Conservation (phyloP, 345 rosid genomes). For the Rhizophora apiculata region DNA sequence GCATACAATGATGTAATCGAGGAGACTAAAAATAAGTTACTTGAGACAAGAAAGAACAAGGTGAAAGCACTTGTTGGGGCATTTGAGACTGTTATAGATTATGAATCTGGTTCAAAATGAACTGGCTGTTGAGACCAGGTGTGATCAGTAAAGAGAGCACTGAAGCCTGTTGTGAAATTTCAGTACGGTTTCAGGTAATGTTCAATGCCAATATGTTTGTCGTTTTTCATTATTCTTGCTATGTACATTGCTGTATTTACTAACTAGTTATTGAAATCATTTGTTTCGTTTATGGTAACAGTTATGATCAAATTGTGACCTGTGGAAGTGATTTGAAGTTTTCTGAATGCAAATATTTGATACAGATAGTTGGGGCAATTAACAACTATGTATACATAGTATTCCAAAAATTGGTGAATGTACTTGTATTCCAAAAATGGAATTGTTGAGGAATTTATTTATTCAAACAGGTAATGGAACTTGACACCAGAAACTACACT, state of each 20-base stretch:
- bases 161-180: too few relatives aligned
- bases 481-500: too few relatives aligned
- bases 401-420: too few relatives aligned
- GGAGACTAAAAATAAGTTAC: constrained; percentile 63
- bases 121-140: background rate
- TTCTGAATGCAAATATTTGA: background rate
- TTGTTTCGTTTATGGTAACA: background rate
- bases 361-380: too few relatives aligned
- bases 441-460: too few relatives aligned
- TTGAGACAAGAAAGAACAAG: constrained; percentile 73
- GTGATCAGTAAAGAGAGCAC: background rate
- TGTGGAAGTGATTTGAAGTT: background rate
- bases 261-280: background rate
- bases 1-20: constrained; percentile 84
- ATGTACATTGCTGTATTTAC: background rate
- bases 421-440: too few relatives aligned
- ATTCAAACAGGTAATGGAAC: too few relatives aligned
- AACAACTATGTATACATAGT: too few relatives aligned
- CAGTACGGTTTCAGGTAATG: too few relatives aligned
- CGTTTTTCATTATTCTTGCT: background rate
- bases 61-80: constrained; percentile 88
- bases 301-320: too few relatives aligned
- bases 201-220: background rate
- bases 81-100: constrained; percentile 83
- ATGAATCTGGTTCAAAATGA: constrained; percentile 49